Conservation (phyloP, 176 grass and related monocot genomes). For the Bromus sterilis region DNA sequence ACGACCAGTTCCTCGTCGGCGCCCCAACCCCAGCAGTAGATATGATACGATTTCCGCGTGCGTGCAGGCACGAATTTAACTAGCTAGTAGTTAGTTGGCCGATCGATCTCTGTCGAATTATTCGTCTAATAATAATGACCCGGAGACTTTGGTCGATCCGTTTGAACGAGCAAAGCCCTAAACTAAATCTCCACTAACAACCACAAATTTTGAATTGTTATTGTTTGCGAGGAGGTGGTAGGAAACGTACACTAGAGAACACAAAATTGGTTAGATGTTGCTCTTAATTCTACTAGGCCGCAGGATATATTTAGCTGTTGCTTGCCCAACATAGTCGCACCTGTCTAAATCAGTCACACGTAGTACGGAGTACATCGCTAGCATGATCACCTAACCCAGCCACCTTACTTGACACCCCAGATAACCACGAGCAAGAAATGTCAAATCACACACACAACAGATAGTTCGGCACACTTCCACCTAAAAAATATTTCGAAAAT, state of each 20-base stretch:
- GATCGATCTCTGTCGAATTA: neutral
- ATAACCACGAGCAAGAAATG: neutral
- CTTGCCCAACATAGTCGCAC: neutral
- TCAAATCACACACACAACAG: neutral
- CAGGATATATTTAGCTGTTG: too few species aligned
- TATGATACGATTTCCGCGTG: neutral
- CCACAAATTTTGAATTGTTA: neutral
- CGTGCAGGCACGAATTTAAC: conserved; percentile 5
- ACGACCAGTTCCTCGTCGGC: neutral
- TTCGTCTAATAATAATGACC: neutral
- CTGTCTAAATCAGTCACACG: neutral
- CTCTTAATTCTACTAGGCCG: neutral
- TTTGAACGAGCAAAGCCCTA: neutral
- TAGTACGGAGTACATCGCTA: neutral
- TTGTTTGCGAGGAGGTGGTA: neutral
- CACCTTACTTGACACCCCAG: neutral
- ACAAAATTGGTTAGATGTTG: neutral
- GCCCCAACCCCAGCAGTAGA: neutral
- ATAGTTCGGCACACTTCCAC: neutral
- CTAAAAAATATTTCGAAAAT: too few species aligned
- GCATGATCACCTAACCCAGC: neutral
- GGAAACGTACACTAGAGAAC: neutral
- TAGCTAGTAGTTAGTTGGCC: neutral
- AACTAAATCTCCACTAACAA: neutral
- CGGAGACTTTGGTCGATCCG: neutral